A percentile compares a stretch with the other conserved stretches of the same genome.
Conservation (phyloP, 2,329 filamentous ascomycete species). For the Calonectria hawksworthii region DNA sequence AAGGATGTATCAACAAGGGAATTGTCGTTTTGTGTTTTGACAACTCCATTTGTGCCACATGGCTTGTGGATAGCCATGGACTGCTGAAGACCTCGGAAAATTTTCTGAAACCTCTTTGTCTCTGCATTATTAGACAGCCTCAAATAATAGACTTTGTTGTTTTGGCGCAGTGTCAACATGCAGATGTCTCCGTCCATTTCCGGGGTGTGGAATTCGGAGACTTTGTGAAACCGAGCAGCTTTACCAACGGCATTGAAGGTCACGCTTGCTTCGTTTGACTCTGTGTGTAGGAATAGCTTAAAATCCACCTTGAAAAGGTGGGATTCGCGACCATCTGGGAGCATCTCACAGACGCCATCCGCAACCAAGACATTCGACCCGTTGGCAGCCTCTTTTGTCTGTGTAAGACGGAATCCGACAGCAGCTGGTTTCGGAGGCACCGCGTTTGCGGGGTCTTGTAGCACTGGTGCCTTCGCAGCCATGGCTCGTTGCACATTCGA, state of each 20-base stretch:
- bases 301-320: conserved; percentile 27
- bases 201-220: conserved; percentile 38
- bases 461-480: background rate
- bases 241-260: conserved; percentile 32
- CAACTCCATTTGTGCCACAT: background rate
- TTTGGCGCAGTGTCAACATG: conserved; percentile 21
- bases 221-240: conserved; percentile 30
- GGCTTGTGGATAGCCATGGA: conserved; percentile 4
- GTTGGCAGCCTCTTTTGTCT: background rate
- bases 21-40: background rate
- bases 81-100: conserved; percentile 25
- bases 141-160: conserved; percentile 30
- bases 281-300: conserved; percentile 32
- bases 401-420: background rate
- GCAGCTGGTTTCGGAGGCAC: background rate
- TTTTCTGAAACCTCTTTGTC: conserved; percentile 32
- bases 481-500: background rate
- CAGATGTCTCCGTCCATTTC: conserved; percentile 42
- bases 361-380: background rate
- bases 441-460: background rate
- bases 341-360: conserved; percentile 17
- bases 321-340: conserved; percentile 27
- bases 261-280: conserved; percentile 36
- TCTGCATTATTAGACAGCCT: conserved; percentile 32
- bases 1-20: background rate